phyloP scores from a whole-genome alignment of 148 eudicot species.

The Fallopia convolvulus region DNA sequence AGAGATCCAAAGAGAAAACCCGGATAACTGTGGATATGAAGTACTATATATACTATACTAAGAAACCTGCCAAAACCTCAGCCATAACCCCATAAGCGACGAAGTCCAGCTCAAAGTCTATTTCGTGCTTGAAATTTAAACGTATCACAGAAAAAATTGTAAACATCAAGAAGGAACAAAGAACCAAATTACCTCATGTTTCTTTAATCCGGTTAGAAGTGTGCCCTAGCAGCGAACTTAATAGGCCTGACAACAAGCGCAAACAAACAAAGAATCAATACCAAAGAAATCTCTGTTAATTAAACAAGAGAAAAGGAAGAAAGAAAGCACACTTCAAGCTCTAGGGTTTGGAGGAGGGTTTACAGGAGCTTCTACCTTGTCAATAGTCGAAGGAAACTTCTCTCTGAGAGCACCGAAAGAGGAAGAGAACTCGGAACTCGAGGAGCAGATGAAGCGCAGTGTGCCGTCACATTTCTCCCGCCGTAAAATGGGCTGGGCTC shows the following conservation, averaged over 20 bases:
- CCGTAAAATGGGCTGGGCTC: too few relatives aligned
- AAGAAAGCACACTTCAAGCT: not conserved
- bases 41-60: not conserved
- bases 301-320: not conserved
- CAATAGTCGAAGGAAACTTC: not conserved
- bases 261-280: not conserved
- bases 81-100: not conserved
- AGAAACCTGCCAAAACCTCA: not conserved
- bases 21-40: not conserved
- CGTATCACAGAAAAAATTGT: not conserved
- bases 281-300: not conserved
- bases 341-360: not conserved
- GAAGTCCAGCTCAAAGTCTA: not conserved
- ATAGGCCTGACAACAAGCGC: not conserved
- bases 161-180: not conserved
- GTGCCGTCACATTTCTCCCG: too few relatives aligned
- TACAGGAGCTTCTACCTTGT: not conserved
- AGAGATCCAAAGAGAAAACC: not conserved
- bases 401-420: not conserved
- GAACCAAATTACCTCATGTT: not conserved
- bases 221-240: not conserved
- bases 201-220: not conserved
- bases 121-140: not conserved
- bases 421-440: too few relatives aligned
- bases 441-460: too few relatives aligned